Base-by-base conservation (phyloP, 495 filamentous ascomycete genomes). In the Trichocladium uniseriatum region DNA sequence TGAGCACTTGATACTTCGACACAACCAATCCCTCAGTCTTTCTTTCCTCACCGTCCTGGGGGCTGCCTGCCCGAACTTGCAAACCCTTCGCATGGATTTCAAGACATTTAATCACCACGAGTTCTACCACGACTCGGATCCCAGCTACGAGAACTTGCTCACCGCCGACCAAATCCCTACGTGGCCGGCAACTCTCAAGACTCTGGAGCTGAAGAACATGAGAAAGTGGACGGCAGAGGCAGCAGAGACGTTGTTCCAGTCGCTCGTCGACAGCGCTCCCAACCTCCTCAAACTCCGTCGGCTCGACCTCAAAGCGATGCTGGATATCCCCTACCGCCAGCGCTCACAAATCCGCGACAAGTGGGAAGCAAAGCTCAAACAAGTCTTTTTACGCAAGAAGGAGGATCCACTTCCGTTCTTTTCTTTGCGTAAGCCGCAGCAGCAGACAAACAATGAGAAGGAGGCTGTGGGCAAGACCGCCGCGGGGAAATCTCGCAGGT, bases 301-400 rank as follows among this genome's bases (percentile, higher is more conserved):
- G 13, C 67, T 95, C 18, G 69, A 72, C 5, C 75, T 95, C 22
- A 83, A 83, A 48, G 79, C 81, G 21, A 87, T 86, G 53, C 65
- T 95, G 21, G 72, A 81, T 45, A 82, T 85, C 40, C 77, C 78
- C 16, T 92, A 87, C 84, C 82, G 86, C 41, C 81, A 89, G 52
- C 78, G 89, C 22, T 83, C 81, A 7, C 73, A 70, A 5, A 81
- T 94, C 51, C 76, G 87, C 20, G 79, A 84, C 51, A 76, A 77
- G 50, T 90, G 87, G 83, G 81, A 79, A 21, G 69, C 72, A 8
- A 77, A 71, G 38, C 66, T 94, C 14, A 69, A 76, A 31, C 66
- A 64, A 10, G 76, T 85, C 0, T 94, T 90, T 58, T 72, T 84
- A 19, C 70, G 84, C 11, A 71, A 69, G 16, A 63, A 61, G 34